Evolutionary conservation across 495 filamentous ascomycete genomes (phyloP), one percentile per base, ranked within the genome.

Genomic region (Neurospora sp.): DNA sequence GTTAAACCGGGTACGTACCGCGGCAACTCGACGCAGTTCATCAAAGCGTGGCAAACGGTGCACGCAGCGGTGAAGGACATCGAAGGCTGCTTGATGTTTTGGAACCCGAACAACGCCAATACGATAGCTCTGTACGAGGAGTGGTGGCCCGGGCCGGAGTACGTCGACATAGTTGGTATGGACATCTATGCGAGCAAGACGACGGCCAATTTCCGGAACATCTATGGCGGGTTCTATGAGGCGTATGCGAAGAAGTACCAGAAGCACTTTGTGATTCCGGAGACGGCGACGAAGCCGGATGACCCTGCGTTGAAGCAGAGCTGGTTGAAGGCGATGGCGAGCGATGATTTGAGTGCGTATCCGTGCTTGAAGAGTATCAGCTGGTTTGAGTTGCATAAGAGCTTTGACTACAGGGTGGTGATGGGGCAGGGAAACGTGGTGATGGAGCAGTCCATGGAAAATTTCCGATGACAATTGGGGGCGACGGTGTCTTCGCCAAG

Each of bases 131-230:
- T 59, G 38, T 69, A 68, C 38, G 59, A 41, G 10, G 27, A 68
- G 31, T 74, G 70, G 70, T 74, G 73, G 73, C 73, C 73, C 1
- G 73, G 73, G 14, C 47, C 69, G 0, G 53, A 71, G 16, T 71
- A 74, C 0, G 73, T 74, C 70, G 73, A 74, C 35, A 74, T 74
- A 22, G 73, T 74, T 18, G 73, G 73, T 71, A 44, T 74, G 70
- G 73, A 74, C 53, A 40, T 31, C 35, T 74, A 74, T 37, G 47
- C 47, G 20, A 71, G 40, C 45, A 42, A 70, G 22, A 8, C 10
- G 40, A 53, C 70, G 45, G 44, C 69, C 39, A 69, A 41, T 14
- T 74, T 74, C 70, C 53, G 61, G 37, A 71, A 27, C 31, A 45
- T 40, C 12, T 74, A 71, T 38, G 69, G 70, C 16, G 59, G 18